phyloP scores from a whole-genome alignment of 768 basidiomycete genomes.

The Leccinum olivaceopallidum region DNA sequence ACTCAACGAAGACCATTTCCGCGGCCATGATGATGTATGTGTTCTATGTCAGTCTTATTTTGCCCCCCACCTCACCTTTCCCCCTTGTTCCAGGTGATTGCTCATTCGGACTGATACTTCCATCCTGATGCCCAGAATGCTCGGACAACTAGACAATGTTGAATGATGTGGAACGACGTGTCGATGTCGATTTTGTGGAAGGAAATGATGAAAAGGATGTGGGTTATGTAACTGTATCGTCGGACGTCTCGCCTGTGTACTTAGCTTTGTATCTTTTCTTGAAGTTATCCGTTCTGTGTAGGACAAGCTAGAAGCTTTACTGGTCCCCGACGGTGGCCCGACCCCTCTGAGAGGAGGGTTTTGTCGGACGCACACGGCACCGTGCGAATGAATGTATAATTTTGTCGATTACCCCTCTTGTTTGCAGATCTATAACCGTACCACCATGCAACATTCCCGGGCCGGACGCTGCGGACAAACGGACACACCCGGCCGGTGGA shows the following conservation, averaged over 20 bases:
- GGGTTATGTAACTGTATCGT: not conserved
- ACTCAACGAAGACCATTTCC: slow-evolving; percentile 18
- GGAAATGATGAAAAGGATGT: not conserved
- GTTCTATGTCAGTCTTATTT: not conserved
- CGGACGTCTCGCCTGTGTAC: not conserved
- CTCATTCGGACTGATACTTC: not conserved
- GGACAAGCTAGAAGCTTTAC: no score
- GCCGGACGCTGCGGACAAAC: slow-evolving; percentile 80
- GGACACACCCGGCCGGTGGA: slow-evolving; percentile 95
- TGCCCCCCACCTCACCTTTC: not conserved
- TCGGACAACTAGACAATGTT: not conserved
- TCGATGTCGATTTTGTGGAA: not conserved
- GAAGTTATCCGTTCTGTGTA: no score
- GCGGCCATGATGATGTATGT: not conserved
- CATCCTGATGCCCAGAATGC: no score
- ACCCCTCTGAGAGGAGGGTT: no score
- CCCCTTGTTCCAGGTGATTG: not conserved
- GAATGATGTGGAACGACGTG: not conserved
- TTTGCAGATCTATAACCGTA: slow-evolving; percentile 88
- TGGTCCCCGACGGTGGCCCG: no score
- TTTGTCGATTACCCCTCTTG: not conserved
- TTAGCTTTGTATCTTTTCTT: no score
- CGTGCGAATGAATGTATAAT: no score
- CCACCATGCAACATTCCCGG: slow-evolving; percentile 86
- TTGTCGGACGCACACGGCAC: no score